Percentiles rank a stretch among this genome's conserved stretches.
Evolutionary conservation across 352 stramenopile species (phyloP).

Genomic region (Phytopythium litorale): DNA sequence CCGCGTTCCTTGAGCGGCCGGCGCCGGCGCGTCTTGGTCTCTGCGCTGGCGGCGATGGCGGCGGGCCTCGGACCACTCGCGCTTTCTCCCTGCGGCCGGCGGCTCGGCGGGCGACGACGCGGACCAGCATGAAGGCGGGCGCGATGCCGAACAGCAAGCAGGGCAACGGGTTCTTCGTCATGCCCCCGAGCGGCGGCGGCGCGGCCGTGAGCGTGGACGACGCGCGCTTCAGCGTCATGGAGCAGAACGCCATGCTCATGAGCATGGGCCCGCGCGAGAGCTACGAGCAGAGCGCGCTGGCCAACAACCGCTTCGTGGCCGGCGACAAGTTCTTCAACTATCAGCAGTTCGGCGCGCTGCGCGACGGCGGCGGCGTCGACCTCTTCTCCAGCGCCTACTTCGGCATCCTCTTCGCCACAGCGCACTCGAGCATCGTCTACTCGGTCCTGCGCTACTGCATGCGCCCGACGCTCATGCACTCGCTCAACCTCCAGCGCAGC

Average conservation of each 20-base stretch:
- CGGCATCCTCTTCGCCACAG: conserved; percentile 51
- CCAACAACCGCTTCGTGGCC: conserved; percentile 44
- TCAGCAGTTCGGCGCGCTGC: conserved; percentile 64
- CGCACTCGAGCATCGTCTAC: conserved; percentile 54
- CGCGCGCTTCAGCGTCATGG: conserved; percentile 13
- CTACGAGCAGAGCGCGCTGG: conserved; percentile 19
- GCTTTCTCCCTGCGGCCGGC: neutral
- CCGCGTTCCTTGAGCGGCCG: neutral
- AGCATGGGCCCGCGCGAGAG: conserved; percentile 25
- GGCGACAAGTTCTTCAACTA: conserved; percentile 61
- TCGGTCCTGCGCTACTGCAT: conserved; percentile 63
- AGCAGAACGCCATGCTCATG: conserved; percentile 15
- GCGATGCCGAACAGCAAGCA: conserved; percentile 27
- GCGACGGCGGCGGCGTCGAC: conserved; percentile 49
- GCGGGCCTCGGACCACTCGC: neutral
- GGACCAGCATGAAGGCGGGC: neutral
- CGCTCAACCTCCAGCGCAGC: conserved; percentile 41
- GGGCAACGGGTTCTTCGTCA: conserved; percentile 19
- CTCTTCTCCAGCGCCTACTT: conserved; percentile 60
- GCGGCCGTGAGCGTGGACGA: conserved; percentile 24
- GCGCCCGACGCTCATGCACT: conserved; percentile 66
- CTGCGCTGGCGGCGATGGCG: too few species aligned
- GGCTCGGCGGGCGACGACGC: too few species aligned
- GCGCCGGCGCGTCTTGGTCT: neutral
- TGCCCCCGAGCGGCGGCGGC: conserved; percentile 9